A percentile compares a stretch with the other conserved stretches of the same genome.
Evolutionary conservation across 164 flowering plant genomes (phyloP).

Genomic region (Sextonia rubra): DNA sequence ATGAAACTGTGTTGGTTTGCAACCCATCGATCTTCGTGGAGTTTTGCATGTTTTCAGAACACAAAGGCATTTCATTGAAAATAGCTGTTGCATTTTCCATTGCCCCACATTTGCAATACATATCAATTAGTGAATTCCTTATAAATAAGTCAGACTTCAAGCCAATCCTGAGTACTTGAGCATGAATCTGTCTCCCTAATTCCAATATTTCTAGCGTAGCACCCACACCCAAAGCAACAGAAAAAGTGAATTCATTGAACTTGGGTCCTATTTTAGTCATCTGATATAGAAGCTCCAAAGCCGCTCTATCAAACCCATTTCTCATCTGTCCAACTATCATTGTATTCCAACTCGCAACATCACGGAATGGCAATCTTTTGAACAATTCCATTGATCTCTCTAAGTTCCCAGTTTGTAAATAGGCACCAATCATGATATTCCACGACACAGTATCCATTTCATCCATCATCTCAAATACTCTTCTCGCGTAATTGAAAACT

Average conservation of each 20-base stretch:
- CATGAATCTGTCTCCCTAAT: slow-evolving; percentile 41
- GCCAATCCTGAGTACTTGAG: slow-evolving; percentile 23
- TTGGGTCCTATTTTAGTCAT: slow-evolving; percentile 31
- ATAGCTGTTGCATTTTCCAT: slow-evolving; percentile 26
- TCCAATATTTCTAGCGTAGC: slow-evolving; percentile 34
- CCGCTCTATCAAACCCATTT: slow-evolving; percentile 29
- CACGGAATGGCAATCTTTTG: slow-evolving; percentile 36
- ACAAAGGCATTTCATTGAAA: slow-evolving; percentile 27
- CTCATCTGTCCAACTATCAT: slow-evolving; percentile 54
- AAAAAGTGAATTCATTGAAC: slow-evolving; percentile 35
- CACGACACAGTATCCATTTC: slow-evolving; percentile 44
- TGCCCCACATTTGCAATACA: slow-evolving; percentile 39
- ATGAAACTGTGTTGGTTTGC: slow-evolving; percentile 25
- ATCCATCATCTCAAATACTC: slow-evolving; percentile 38
- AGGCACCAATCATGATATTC: slow-evolving; percentile 58
- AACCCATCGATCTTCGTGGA: not conserved
- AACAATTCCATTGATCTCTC: slow-evolving; percentile 48
- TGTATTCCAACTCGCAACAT: slow-evolving; percentile 70
- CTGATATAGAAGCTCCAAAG: slow-evolving; percentile 44
- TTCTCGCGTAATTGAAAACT: slow-evolving; percentile 31
- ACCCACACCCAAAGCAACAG: slow-evolving; percentile 47
- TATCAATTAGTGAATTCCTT: slow-evolving; percentile 32
- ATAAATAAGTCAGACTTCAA: slow-evolving; percentile 23
- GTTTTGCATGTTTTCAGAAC: not conserved
- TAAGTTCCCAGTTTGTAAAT: slow-evolving; percentile 37